Conservation (phyloP, 1,139 yeast genomes). For the Candida dubliniensis region DNA sequence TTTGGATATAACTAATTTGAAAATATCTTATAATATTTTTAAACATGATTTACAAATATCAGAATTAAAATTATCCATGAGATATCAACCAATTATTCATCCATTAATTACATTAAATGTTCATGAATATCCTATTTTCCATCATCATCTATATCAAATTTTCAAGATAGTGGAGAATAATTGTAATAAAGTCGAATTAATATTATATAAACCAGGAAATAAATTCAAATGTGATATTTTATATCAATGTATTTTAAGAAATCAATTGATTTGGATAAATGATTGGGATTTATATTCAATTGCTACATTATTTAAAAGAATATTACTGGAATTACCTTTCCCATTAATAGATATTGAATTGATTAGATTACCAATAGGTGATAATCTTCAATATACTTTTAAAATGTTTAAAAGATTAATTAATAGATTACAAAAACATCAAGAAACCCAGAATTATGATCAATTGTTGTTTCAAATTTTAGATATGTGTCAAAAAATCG, state of each 20-base stretch:
- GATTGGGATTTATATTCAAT: conserved; percentile 66
- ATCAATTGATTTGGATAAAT: conserved; percentile 55
- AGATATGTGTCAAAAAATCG: conserved; percentile 37
- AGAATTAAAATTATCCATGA: conserved; percentile 21
- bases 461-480: conserved; percentile 41
- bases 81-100: conserved; percentile 24
- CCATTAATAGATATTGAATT: conserved; percentile 46
- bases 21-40: conserved; percentile 77
- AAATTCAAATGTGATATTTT: conserved; percentile 51
- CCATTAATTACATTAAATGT: conserved; percentile 23
- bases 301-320: conserved; percentile 52
- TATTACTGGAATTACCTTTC: conserved; percentile 43
- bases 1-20: conserved; percentile 72
- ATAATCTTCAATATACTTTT: conserved; percentile 41
- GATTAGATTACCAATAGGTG: conserved; percentile 49
- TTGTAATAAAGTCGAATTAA: conserved; percentile 44
- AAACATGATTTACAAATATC: conserved; percentile 35
- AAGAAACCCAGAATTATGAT: conserved; percentile 16
- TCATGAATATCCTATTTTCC: conserved; percentile 30
- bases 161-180: conserved; percentile 48
- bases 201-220: conserved; percentile 62
- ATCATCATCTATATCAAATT: conserved; percentile 49
- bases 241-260: conserved; percentile 53
- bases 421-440: conserved; percentile 8
- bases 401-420: conserved; percentile 24